Evolutionary conservation across 192 early-diverging fungal species (phyloP).

Genomic region (Mortierella alpina): DNA sequence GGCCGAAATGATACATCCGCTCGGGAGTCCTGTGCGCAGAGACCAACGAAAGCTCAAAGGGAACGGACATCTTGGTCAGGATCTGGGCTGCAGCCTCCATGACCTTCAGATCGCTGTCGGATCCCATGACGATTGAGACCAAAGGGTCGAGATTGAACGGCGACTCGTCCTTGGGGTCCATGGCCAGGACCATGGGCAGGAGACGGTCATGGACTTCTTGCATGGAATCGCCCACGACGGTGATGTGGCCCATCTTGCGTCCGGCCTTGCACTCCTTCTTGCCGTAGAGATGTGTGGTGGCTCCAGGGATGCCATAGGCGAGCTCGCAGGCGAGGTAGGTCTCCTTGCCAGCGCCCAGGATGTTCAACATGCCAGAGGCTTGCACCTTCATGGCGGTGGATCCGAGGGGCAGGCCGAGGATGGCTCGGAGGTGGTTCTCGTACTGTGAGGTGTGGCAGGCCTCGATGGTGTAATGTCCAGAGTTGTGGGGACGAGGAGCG

Average conservation of each 20-base stretch:
- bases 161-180: constrained; percentile 68
- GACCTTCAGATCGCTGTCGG: constrained; percentile 96
- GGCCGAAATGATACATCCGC: constrained; percentile 94
- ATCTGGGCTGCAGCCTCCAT: constrained; percentile 93
- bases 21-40: constrained; percentile 96
- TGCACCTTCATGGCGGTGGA: constrained; percentile 89
- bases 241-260: constrained; percentile 99
- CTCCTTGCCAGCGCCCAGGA: constrained; percentile 80
- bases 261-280: constrained; percentile 89
- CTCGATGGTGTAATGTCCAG: constrained; percentile 99
- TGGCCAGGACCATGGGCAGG: constrained; percentile 67
- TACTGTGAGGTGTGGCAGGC: constrained; percentile 98
- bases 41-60: constrained; percentile 97
- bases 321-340: constrained; percentile 73
- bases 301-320: constrained; percentile 82
- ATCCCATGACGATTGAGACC: constrained; percentile 99
- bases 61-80: constrained; percentile 88
- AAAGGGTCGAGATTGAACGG: constrained; percentile 70
- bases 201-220: constrained; percentile 76
- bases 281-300: constrained; percentile 95
- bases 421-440: constrained; percentile 93
- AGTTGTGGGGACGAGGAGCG: constrained; percentile 98
- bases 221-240: constrained; percentile 89
- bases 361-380: constrained; percentile 94
- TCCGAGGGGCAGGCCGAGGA: constrained; percentile 92